Evolutionary conservation across 176 grass and related monocot genomes (phyloP), one percentile per base, ranked within the genome.

Genomic region (Eremochloa ophiuroides): DNA sequence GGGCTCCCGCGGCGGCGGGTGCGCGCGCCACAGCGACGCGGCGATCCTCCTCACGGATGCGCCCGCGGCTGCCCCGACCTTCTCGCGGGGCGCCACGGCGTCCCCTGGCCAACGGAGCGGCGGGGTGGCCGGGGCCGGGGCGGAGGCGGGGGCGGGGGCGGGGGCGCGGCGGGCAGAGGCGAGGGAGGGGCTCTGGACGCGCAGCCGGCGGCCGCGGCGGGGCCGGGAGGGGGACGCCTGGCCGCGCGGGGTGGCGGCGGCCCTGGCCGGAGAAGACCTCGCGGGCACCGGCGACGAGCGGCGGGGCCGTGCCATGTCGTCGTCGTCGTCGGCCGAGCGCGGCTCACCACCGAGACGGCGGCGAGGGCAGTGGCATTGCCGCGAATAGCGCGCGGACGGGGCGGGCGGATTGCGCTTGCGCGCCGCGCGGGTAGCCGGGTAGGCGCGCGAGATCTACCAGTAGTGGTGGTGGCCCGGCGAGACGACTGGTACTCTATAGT

Each of bases 11-110:
- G 71, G 78, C 71, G 66, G 73, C 43, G 85, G 84, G 12, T 87
- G 91, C 60, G 77, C 73, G 16, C 81, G 76, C 91, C 91, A 93
- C 9, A 93, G 76, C 47, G 81, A 84, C 28, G 87, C 84, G 11
- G 88, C 94, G 59, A 97, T 90, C 86, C 82, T 97, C 68, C 94
- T 84, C 16, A 86, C 94, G 39, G 91, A 89, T 29, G 76, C 62
- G 69, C 17, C 39, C 26, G 58, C 42, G 22, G 10, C 2, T 4
- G 51, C 30, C 23, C 77, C 20, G 37, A 38, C 72, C 16, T 20
- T 65, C 10, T 8, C 27, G 47, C 65, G 30, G 34, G 56, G 37
- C 33, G 33, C 66, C 18, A 53, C 82, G 34, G 43, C 84, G 62
- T 81, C 35, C 39, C 50, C 70, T 22, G 75, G 76, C 79, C 76